phyloP scores from a whole-genome alignment of 495 filamentous ascomycete genomes.

The Aspergillus bridgeri region DNA sequence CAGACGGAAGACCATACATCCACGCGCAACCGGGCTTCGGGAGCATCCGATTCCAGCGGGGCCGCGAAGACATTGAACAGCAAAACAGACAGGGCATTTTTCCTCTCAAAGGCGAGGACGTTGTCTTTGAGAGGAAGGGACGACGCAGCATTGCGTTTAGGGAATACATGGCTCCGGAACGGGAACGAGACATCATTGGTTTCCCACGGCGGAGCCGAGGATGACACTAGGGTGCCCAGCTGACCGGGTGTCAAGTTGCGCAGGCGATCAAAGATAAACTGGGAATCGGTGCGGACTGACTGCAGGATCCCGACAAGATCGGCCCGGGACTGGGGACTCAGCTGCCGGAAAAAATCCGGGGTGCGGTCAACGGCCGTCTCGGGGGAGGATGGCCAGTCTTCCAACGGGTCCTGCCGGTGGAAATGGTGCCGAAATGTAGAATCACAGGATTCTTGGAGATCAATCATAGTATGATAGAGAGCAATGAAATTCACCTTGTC shows the following conservation, averaged over 20 bases:
- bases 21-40: slow-evolving; percentile 74
- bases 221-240: slow-evolving; percentile 66
- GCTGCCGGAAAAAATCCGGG: slow-evolving; percentile 73
- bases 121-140: slow-evolving; percentile 45
- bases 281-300: slow-evolving; percentile 76
- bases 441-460: slow-evolving; percentile 83
- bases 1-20: slow-evolving; percentile 86
- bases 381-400: slow-evolving; percentile 31
- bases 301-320: slow-evolving; percentile 75
- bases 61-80: slow-evolving; percentile 82
- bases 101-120: slow-evolving; percentile 70
- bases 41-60: slow-evolving; percentile 64
- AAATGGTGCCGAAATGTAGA: slow-evolving; percentile 49
- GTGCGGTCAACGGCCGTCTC: slow-evolving; percentile 39
- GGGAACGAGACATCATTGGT: slow-evolving; percentile 79
- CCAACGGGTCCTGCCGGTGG: slow-evolving; percentile 39
- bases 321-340: slow-evolving; percentile 70
- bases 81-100: slow-evolving; percentile 80
- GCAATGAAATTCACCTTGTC: slow-evolving; percentile 85
- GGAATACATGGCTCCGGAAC: slow-evolving; percentile 48
- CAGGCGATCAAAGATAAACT: slow-evolving; percentile 81
- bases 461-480: slow-evolving; percentile 83
- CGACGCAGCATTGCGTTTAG: slow-evolving; percentile 58
- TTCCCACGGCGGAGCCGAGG: slow-evolving; percentile 72
- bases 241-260: slow-evolving; percentile 68